Conservation (phyloP, 345 rosid genomes). For the Lepidium africanum region DNA sequence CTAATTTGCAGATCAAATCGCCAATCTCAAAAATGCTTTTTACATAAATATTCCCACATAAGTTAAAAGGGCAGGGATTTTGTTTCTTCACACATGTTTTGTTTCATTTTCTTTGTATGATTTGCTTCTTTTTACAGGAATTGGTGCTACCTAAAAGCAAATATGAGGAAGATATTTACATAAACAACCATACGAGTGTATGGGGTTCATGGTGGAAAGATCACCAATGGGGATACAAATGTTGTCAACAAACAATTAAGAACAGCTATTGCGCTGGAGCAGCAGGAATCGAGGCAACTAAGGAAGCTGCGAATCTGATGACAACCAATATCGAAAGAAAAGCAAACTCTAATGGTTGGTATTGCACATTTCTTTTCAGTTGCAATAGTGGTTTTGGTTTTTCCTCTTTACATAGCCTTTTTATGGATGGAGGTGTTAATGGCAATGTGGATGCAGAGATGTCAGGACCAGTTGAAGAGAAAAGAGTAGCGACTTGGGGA, state of each 20-base stretch:
- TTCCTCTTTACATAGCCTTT: neutral
- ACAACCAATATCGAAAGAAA: conserved; percentile 56
- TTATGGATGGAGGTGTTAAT: neutral
- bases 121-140: conserved; percentile 30
- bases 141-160: conserved; percentile 49
- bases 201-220: conserved; percentile 98
- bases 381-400: neutral
- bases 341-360: conserved; percentile 43
- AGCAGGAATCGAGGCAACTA: conserved; percentile 79
- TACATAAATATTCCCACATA: neutral
- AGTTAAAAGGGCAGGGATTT: neutral
- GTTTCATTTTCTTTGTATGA: neutral
- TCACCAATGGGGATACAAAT: conserved; percentile 80
- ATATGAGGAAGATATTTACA: conserved; percentile 51
- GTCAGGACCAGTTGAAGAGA: conserved; percentile 37
- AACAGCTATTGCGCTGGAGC: conserved; percentile 80
- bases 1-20: too few species aligned
- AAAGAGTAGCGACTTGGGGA: conserved; percentile 52
- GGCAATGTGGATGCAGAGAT: conserved; percentile 20
- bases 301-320: conserved; percentile 64
- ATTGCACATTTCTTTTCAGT: neutral
- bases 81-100: neutral
- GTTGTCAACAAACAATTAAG: conserved; percentile 62
- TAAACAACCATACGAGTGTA: conserved; percentile 58
- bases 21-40: neutral